phyloP scores from a whole-genome alignment of 306 rosid genomes.

The Sicyos edulis region DNA sequence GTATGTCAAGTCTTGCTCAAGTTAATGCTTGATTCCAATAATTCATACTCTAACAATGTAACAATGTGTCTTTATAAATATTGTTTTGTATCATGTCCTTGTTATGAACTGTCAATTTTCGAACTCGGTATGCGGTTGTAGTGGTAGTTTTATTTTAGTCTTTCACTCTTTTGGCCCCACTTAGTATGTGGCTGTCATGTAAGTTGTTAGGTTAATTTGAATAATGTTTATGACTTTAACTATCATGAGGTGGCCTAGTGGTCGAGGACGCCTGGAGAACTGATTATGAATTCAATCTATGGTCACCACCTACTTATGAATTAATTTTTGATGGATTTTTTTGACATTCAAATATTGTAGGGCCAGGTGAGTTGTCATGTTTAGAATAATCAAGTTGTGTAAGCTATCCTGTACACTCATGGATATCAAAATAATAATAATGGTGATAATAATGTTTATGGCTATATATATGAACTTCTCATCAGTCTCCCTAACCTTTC shows the following conservation, averaged over 20 bases:
- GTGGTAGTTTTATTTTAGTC: not conserved
- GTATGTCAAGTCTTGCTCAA: constrained; percentile 35
- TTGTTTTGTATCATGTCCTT: not conserved
- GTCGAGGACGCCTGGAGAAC: no score
- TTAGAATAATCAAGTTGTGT: no score
- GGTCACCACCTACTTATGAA: no score
- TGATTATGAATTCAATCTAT: no score
- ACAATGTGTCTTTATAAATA: not conserved
- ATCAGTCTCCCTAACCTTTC: not conserved
- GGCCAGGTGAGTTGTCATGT: no score
- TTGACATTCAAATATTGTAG: no score
- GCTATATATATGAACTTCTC: not conserved
- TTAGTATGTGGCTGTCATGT: not conserved
- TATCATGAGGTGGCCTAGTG: no score
- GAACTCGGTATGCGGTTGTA: not conserved
- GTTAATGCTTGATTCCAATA: constrained; percentile 19
- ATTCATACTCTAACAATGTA: not conserved
- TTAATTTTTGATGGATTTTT: no score
- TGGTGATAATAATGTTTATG: not conserved
- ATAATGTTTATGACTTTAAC: not conserved
- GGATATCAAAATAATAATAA: not conserved
- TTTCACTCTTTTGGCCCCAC: not conserved
- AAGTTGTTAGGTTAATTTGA: constrained; percentile 8
- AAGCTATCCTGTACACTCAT: no score
- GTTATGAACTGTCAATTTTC: not conserved